Percentiles rank a stretch among this genome's conserved stretches.
Evolutionary conservation across 768 basidiomycete genomes (phyloP).

Genomic region (Suillus sp.): DNA sequence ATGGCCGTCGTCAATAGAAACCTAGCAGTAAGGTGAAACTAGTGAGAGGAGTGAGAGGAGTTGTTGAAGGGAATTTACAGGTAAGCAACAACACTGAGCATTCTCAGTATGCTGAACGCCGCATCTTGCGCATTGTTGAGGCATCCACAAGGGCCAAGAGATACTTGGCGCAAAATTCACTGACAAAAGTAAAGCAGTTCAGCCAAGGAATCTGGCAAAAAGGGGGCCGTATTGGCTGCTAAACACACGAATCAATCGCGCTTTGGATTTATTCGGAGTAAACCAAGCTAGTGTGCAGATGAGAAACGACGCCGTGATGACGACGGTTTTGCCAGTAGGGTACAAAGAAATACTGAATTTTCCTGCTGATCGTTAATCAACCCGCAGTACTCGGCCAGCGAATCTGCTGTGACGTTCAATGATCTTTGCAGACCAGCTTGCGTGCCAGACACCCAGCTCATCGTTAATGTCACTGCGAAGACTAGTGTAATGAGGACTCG

Average conservation of each 20-base stretch:
- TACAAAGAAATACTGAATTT: constrained; percentile 12
- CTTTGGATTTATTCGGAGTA: constrained; percentile 31
- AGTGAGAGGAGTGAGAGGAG: not conserved
- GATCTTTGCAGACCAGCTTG: constrained; percentile 10
- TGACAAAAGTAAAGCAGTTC: constrained; percentile 9
- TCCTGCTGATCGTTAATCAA: constrained; percentile 18
- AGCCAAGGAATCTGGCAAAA: not conserved
- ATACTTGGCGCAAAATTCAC: constrained; percentile 42
- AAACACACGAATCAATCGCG: constrained; percentile 9
- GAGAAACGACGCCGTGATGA: constrained; percentile 2
- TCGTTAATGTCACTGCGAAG: not conserved
- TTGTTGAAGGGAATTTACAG: constrained; percentile 27
- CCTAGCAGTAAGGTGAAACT: constrained; percentile 39
- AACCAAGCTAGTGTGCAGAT: constrained; percentile 26
- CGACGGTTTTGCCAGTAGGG: not conserved
- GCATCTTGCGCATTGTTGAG: constrained; percentile 29
- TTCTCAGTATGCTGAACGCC: constrained; percentile 26
- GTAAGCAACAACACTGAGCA: constrained; percentile 38
- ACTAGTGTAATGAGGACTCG: not conserved
- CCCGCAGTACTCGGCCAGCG: constrained; percentile 19
- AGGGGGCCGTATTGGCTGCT: not conserved
- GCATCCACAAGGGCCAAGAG: constrained; percentile 36
- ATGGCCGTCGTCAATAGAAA: constrained; percentile 38
- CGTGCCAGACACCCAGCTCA: constrained; percentile 3
- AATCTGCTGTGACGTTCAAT: constrained; percentile 18